Evolutionary conservation across 2,329 filamentous ascomycete species (phyloP), one percentile per base, ranked within the genome.

Genomic region (Botrytis pseudocinerea): DNA sequence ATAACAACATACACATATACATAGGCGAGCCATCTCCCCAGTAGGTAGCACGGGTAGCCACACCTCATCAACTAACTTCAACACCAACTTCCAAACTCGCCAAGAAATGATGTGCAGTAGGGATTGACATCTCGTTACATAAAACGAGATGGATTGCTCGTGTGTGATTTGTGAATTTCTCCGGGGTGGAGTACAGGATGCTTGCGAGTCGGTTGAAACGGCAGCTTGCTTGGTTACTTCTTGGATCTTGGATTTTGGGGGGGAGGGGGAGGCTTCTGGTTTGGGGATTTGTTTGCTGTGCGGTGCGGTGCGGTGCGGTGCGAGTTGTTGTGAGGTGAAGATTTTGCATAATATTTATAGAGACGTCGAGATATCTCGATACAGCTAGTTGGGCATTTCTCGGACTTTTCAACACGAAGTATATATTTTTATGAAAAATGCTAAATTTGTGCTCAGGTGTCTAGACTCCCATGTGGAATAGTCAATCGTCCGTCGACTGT

Each of bases 31-130:
- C 38, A 9, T 38, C 38, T 38, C 38, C 38, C 38, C 38, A 38
- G 38, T 8, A 38, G 38, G 7, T 38, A 38, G 38, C 38, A 35
- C 35, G 35, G 35, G 35, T 35, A 35, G 35, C 35, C 3, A 42
- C 16, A 16, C 42, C 42, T 42, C 10, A 14, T 16, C 16, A 44
- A 16, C 12, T 4, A 32, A 32, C 32, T 32, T 32, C 32, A 32
- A 32, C 32, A 32, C 32, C 48, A 54, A n/a, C n/a, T 54, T 28
- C 25, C 28, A 18, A 16, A n/a, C 2, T 3, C 14, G 51, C 51
- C 51, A 57, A 57, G 51, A 57, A 57, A 57, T 57, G 51, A 57
- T 57, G 51, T 28, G 51, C 51, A 57, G 51, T 57, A 57, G n/a
- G 51, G 51, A 57, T 28, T 7, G 14, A 0, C 0, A 57, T 28